Percentiles rank a stretch among this genome's conserved stretches.
These are phyloP conservation scores for Sphagnum tenellum DNA, from an alignment of 225 moss, liverwort and hornwort species.

Conservation along the genomic window DNA sequence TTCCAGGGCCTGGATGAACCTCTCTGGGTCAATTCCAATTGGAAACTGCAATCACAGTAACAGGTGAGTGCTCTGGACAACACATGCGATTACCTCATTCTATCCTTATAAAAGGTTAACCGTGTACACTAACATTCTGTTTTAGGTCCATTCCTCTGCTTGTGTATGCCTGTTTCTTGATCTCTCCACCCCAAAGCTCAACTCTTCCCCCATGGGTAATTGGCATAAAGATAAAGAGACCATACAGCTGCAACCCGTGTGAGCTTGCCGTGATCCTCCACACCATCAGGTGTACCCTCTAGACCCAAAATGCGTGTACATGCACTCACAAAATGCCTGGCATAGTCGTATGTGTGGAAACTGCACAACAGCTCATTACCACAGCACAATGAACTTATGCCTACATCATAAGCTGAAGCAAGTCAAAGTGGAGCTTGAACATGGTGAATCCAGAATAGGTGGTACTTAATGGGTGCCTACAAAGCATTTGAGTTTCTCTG, in stretches of 20 bases:
- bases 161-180: no score
- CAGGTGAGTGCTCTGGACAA: no score
- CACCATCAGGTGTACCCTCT: conserved; percentile 88
- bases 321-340: conserved; percentile 83
- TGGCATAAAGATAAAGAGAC: conserved; percentile 4
- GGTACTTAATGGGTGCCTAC: no score
- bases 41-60: conserved; percentile 43
- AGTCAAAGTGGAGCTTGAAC: no score
- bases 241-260: conserved; percentile 79
- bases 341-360: conserved; percentile 88
- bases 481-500: not conserved
- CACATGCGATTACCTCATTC: no score
- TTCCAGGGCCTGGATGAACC: conserved; percentile 59
- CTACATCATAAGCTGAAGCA: no score
- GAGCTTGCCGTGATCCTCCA: conserved; percentile 81
- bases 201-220: not conserved
- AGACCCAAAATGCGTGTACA: conserved; percentile 83
- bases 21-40: conserved; percentile 73
- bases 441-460: no score
- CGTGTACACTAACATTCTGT: no score
- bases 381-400: conserved; percentile 4
- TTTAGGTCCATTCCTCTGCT: no score
- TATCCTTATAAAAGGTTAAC: no score
- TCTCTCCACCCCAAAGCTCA: no score
- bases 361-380: conserved; percentile 20